Evolutionary conservation across 106 monocot genomes (phyloP).

Genomic region (Cymbidium sinense): DNA sequence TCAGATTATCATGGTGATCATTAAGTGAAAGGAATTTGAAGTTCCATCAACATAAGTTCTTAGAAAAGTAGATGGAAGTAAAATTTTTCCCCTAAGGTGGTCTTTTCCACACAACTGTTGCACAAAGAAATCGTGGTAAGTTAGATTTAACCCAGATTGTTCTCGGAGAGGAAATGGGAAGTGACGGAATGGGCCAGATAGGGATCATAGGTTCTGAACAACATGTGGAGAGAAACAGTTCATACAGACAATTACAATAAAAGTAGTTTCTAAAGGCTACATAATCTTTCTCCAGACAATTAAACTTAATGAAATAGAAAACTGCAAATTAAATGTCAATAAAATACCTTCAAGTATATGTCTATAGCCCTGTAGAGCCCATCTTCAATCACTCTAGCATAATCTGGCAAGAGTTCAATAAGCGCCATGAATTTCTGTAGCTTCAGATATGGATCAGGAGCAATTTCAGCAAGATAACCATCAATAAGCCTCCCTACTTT

Average conservation of each 20-base stretch:
- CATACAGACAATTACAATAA: neutral
- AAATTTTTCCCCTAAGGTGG: too few species aligned
- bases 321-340: neutral
- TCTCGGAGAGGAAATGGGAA: neutral
- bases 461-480: constrained; percentile 89
- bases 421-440: constrained; percentile 75
- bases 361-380: constrained; percentile 90
- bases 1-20: too few species aligned
- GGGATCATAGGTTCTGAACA: too few species aligned
- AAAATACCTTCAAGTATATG: constrained; percentile 81
- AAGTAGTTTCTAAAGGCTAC: neutral
- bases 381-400: constrained; percentile 86
- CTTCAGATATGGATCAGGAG: constrained; percentile 77
- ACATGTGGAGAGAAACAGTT: too few species aligned
- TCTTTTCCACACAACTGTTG: too few species aligned
- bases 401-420: constrained; percentile 87
- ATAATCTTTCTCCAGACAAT: neutral
- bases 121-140: too few species aligned
- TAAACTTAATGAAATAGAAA: neutral
- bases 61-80: too few species aligned
- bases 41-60: too few species aligned
- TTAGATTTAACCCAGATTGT: too few species aligned
- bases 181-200: neutral
- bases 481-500: constrained; percentile 92
- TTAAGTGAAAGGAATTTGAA: too few species aligned